A percentile compares a stretch with the other conserved stretches of the same genome.
Evolutionary conservation across 495 filamentous ascomycete species (phyloP).

Genomic region (Hyaloscypha variabilis): DNA sequence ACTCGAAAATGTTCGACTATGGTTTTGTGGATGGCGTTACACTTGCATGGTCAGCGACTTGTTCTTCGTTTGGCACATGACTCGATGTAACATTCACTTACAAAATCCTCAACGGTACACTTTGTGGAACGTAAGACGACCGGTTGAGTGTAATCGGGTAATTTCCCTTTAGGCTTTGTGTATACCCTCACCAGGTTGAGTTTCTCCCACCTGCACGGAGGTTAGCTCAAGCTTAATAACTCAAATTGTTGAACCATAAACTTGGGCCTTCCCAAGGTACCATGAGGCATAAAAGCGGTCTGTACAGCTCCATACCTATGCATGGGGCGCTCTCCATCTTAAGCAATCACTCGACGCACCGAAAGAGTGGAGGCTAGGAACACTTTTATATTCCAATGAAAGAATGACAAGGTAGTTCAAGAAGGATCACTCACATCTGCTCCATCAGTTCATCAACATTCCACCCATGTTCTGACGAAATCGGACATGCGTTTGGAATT

Average conservation of each 20-base stretch:
- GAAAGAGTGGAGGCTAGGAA: background rate
- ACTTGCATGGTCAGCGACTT: constrained; percentile 51
- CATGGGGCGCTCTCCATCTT: background rate
- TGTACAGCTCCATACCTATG: background rate
- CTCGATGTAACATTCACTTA: constrained; percentile 50
- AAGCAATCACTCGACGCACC: background rate
- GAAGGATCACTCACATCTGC: constrained; percentile 63
- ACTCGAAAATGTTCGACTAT: constrained; percentile 96
- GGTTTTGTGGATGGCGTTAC: constrained; percentile 93
- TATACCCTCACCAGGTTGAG: constrained; percentile 89
- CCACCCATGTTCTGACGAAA: constrained; percentile 98
- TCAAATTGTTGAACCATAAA: background rate
- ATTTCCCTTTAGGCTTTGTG: constrained; percentile 95
- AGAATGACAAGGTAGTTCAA: background rate
- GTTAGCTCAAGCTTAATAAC: constrained; percentile 22
- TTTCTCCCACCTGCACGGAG: constrained; percentile 76
- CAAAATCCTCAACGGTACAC: constrained; percentile 96
- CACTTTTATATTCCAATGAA: background rate
- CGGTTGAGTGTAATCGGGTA: constrained; percentile 89
- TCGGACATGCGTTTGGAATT: constrained; percentile 94
- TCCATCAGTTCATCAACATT: constrained; percentile 97
- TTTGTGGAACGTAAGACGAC: constrained; percentile 82
- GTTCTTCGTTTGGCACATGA: background rate
- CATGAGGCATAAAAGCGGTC: background rate
- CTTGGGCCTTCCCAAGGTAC: background rate